A percentile compares a stretch with the other conserved stretches of the same genome.
Conservation (phyloP, 1,284 basidiomycete species). For the Sanghuangporus baumii region DNA sequence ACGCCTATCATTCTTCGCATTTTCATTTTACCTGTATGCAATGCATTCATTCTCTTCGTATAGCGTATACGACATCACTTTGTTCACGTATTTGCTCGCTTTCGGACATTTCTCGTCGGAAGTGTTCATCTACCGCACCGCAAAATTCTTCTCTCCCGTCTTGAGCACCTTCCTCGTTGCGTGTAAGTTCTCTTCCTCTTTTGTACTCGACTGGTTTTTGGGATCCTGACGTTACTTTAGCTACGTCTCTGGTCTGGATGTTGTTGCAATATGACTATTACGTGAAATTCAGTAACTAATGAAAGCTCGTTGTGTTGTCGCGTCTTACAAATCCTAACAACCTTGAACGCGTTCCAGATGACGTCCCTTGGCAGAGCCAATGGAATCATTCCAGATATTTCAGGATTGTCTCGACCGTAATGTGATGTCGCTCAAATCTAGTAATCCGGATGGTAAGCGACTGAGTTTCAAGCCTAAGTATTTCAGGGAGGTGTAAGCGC, state of each 20-base stretch:
- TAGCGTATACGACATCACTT: constrained; percentile 87
- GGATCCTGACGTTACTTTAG: background rate
- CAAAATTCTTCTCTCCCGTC: constrained; percentile 58
- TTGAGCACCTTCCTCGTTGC: constrained; percentile 83
- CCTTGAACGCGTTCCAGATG: no score
- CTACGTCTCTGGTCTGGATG: constrained; percentile 75
- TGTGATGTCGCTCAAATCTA: no score
- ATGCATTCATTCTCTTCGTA: background rate
- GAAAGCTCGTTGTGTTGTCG: background rate
- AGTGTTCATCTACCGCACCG: constrained; percentile 77
- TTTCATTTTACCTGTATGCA: background rate
- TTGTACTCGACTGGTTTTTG: background rate
- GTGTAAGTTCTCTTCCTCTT: constrained; percentile 48
- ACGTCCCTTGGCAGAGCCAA: no score
- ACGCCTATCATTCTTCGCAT: constrained; percentile 1
- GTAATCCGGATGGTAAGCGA: no score
- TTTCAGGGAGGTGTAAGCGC: no score
- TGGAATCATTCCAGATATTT: no score
- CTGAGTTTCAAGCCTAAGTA: no score
- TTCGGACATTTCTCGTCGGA: constrained; percentile 88
- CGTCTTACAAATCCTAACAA: no score
- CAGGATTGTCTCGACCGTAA: no score
- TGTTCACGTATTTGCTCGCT: constrained; percentile 86
- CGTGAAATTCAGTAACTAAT: constrained; percentile 26
- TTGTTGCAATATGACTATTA: constrained; percentile 69